phyloP scores from a whole-genome alignment of 1,284 basidiomycete genomes.

The Trametes hirsuta region DNA sequence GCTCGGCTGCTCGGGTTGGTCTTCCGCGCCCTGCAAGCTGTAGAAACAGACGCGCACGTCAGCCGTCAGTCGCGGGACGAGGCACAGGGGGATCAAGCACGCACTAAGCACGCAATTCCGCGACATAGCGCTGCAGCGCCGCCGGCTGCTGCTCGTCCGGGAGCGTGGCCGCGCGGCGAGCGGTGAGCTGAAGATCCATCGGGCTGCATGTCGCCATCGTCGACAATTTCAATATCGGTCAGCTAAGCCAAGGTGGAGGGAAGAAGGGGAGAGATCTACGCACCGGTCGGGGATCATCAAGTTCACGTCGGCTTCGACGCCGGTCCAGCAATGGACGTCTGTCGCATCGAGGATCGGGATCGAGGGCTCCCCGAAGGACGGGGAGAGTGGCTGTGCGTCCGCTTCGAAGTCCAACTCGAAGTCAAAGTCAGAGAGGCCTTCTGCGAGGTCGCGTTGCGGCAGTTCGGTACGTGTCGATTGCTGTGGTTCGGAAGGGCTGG shows the following conservation, averaged over 20 bases:
- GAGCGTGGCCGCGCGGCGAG: constrained; percentile 35
- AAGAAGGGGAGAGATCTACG: constrained; percentile 19
- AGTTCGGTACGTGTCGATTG: neutral
- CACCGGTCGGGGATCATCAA: constrained; percentile 64
- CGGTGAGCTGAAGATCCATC: constrained; percentile 44
- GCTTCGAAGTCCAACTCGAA: neutral
- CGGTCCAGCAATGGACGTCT: constrained; percentile 35
- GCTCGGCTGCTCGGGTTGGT: constrained; percentile 43
- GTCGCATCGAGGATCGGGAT: constrained; percentile 11
- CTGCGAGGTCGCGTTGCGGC: constrained; percentile 2
- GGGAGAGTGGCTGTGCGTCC: constrained; percentile 1
- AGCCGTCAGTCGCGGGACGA: neutral
- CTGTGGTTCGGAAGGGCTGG: neutral
- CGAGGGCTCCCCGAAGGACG: constrained; percentile 1
- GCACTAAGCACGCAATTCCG: constrained; percentile 45
- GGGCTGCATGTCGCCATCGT: constrained; percentile 21
- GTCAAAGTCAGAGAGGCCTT: neutral
- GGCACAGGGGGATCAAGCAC: constrained; percentile 35
- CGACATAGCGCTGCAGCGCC: constrained; percentile 47
- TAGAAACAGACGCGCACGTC: neutral
- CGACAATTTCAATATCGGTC: constrained; percentile 10
- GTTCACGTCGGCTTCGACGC: constrained; percentile 43
- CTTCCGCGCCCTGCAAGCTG: constrained; percentile 40
- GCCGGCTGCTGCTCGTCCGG: constrained; percentile 36
- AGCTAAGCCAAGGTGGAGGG: neutral